Percentiles rank a stretch among this genome's conserved stretches.
phyloP scores from a whole-genome alignment of 2,329 filamentous ascomycete genomes.

The Cordyceps sp. region DNA sequence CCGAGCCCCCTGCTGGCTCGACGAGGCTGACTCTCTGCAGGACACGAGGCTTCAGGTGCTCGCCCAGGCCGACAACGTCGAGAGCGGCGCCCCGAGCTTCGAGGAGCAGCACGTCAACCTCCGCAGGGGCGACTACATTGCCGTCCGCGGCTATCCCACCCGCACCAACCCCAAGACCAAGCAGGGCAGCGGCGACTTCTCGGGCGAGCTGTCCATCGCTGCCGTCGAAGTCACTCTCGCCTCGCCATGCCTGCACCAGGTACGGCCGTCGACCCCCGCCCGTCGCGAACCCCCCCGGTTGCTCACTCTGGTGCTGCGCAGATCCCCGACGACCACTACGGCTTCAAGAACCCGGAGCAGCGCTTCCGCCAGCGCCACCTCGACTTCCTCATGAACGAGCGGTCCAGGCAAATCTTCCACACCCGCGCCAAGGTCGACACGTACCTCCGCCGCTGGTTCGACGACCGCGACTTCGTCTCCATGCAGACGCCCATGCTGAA shows the following conservation, averaged over 20 bases:
- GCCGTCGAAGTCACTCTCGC: constrained; percentile 74
- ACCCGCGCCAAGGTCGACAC: constrained; percentile 76
- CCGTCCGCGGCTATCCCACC: constrained; percentile 15
- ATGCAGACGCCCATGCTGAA: constrained; percentile 98
- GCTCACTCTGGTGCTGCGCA: constrained; percentile 3
- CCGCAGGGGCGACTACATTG: constrained; percentile 83
- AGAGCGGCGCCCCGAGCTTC: constrained; percentile 50
- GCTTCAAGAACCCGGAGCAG: constrained; percentile 90
- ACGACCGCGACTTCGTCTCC: constrained; percentile 75
- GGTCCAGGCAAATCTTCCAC: constrained; percentile 66
- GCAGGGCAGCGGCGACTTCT: constrained; percentile 47
- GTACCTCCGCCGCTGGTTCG: constrained; percentile 80
- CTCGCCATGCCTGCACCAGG: constrained; percentile 67
- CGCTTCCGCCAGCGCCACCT: constrained; percentile 87
- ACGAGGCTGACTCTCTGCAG: constrained; percentile 8
- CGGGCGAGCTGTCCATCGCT: constrained; percentile 84
- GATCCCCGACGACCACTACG: constrained; percentile 71
- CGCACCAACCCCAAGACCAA: constrained; percentile 82
- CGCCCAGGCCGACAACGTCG: constrained; percentile 69
- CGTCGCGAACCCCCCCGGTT: no score
- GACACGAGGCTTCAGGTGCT: constrained; percentile 71
- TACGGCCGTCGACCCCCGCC: constrained; percentile 22
- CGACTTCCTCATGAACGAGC: constrained; percentile 93
- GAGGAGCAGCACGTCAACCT: constrained; percentile 80
- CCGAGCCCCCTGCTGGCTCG: no score